A percentile compares a stretch with the other conserved stretches of the same genome.
Evolutionary conservation across 2,329 filamentous ascomycete species (phyloP).

Genomic region (Akanthomyces muscarius): DNA sequence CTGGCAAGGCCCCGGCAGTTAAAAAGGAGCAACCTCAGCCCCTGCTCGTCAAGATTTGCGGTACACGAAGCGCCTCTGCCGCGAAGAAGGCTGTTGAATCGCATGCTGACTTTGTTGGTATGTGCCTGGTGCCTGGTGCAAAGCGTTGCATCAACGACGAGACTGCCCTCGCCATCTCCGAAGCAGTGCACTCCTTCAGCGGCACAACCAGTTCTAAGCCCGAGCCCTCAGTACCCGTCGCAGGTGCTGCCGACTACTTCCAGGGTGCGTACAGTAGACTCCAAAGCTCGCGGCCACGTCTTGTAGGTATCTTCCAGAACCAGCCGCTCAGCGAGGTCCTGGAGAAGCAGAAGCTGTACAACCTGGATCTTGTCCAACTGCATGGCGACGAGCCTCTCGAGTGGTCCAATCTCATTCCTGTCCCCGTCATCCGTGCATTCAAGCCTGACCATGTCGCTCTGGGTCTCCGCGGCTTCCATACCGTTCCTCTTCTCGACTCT

Average conservation of each 20-base stretch:
- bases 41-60: conserved; percentile 89
- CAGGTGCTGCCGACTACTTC: conserved; percentile 65
- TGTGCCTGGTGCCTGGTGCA: conserved; percentile 80
- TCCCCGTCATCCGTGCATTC: conserved; percentile 87
- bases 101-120: conserved; percentile 87
- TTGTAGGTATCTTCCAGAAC: conserved; percentile 93
- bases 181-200: conserved; percentile 68
- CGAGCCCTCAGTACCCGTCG: conserved; percentile 26
- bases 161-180: conserved; percentile 74
- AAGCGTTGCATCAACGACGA: conserved; percentile 77
- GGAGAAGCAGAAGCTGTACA: conserved; percentile 68
- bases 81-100: conserved; percentile 77
- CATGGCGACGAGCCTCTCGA: conserved; percentile 91
- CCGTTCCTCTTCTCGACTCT: conserved; percentile 79
- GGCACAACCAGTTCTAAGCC: conserved; percentile 34
- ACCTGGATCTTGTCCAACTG: conserved; percentile 85
- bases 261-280: conserved; percentile 46
- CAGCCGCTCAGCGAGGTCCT: conserved; percentile 82
- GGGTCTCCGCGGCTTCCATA: conserved; percentile 73
- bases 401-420: conserved; percentile 84
- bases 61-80: conserved; percentile 77
- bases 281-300: conserved; percentile 58
- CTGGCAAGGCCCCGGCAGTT: conserved; percentile 42
- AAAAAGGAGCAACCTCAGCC: conserved; percentile 36
- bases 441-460: conserved; percentile 70